Percentiles rank a stretch among this genome's conserved stretches.
phyloP scores from a whole-genome alignment of 1,284 basidiomycete genomes.

The Xerocomus minutiporus region DNA sequence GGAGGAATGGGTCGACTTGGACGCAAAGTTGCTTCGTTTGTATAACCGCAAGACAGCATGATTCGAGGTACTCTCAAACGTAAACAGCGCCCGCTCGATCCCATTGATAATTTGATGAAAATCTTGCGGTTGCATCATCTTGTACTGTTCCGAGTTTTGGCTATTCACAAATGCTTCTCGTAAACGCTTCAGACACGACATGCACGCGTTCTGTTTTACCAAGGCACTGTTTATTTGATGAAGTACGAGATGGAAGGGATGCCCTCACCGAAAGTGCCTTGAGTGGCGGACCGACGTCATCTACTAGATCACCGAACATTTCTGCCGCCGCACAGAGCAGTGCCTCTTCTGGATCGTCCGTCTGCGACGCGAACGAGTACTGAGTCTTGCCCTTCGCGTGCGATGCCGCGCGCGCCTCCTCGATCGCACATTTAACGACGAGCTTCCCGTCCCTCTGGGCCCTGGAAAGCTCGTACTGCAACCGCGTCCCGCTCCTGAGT shows the following conservation, averaged over 20 bases:
- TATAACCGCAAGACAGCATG: slow-evolving; percentile 78
- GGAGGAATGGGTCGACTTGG: slow-evolving; percentile 33
- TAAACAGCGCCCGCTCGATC: slow-evolving; percentile 64
- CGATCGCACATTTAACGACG: slow-evolving; percentile 28
- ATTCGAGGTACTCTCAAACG: slow-evolving; percentile 80
- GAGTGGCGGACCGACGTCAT: slow-evolving; percentile 77
- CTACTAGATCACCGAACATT: slow-evolving; percentile 80
- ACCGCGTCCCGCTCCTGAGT: slow-evolving; percentile 72
- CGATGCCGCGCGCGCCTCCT: not conserved
- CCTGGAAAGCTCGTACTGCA: slow-evolving; percentile 77
- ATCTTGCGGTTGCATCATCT: slow-evolving; percentile 46
- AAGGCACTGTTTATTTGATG: slow-evolving; percentile 2
- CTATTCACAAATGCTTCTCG: slow-evolving; percentile 56
- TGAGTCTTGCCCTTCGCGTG: slow-evolving; percentile 6
- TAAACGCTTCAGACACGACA: slow-evolving; percentile 53
- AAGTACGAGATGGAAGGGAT: not conserved
- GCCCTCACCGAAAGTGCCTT: slow-evolving; percentile 68
- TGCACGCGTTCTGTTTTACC: slow-evolving; percentile 52
- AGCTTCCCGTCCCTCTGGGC: slow-evolving; percentile 58
- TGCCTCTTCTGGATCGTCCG: slow-evolving; percentile 50
- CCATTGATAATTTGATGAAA: slow-evolving; percentile 60
- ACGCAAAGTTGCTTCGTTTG: slow-evolving; percentile 47
- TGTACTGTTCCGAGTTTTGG: slow-evolving; percentile 22
- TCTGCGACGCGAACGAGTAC: slow-evolving; percentile 15
- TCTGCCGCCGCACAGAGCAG: slow-evolving; percentile 63